Conservation (phyloP, 1,284 basidiomycete species). For the Volvariella surrecta region DNA sequence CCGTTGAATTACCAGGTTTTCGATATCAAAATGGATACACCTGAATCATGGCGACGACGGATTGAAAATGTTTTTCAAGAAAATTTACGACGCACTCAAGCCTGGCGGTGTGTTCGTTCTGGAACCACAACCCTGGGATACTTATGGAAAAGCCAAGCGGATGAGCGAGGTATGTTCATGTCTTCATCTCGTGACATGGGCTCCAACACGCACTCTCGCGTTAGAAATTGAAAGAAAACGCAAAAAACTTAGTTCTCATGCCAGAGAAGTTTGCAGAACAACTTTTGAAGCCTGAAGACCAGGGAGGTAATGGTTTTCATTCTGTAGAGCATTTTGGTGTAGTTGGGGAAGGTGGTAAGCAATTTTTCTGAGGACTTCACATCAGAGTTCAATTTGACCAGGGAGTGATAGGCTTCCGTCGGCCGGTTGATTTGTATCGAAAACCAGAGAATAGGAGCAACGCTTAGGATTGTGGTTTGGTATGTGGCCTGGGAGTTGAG, state of each 20-base stretch:
- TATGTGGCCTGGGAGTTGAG: too few relatives aligned
- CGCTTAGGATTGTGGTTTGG: too few relatives aligned
- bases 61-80: slow-evolving; percentile 51
- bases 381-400: neutral
- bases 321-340: slow-evolving; percentile 39
- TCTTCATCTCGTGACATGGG: neutral
- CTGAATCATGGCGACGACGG: slow-evolving; percentile 68
- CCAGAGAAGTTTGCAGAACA: slow-evolving; percentile 47
- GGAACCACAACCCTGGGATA: slow-evolving; percentile 75
- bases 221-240: slow-evolving; percentile 51
- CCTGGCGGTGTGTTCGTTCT: slow-evolving; percentile 58
- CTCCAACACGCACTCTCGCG: slow-evolving; percentile 1
- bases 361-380: neutral
- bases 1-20: too few relatives aligned
- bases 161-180: slow-evolving; percentile 43
- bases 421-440: slow-evolving; percentile 20
- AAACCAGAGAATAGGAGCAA: too few relatives aligned
- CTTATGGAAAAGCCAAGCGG: slow-evolving; percentile 65
- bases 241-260: slow-evolving; percentile 41
- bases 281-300: slow-evolving; percentile 22
- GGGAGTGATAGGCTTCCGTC: slow-evolving; percentile 17
- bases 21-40: slow-evolving; percentile 83
- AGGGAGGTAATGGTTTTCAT: slow-evolving; percentile 56
- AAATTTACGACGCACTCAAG: slow-evolving; percentile 46
- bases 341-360: slow-evolving; percentile 38